Evolutionary conservation across 805 yeast species (phyloP), one percentile per base, ranked within the genome.

Genomic region (Ogataea populi-albae): DNA sequence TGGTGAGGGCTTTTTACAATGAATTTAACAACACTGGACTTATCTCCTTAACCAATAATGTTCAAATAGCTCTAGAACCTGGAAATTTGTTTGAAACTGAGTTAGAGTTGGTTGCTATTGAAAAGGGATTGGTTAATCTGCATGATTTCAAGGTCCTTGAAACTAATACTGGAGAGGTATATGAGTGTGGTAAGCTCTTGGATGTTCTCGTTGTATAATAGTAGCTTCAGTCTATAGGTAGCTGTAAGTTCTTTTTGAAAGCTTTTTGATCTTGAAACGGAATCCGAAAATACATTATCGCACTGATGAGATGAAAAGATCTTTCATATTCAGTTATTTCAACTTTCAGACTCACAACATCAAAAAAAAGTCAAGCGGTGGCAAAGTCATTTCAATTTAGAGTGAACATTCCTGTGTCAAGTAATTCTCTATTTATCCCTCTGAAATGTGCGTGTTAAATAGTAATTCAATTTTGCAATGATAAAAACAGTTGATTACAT

Each of bases 101-200:
- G 34, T 60, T 85, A 18, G 66, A 65, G 33, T 55, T 85, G 24
- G 61, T 81, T 30, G 88, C 86, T 0, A 60, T 83, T 10, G 71
- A 77, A 26, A 67, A 69, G 45, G 95, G 95, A 0, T 68, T 80
- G 6, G 79, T 72, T 52, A 73, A 75, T 28, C 59, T 86, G 15
- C 77, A 73, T 36, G 87, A 85, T 2, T 69, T 82, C n/a, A 73
- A 73, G 38, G 65, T 86, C 10, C 69, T 79, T 30, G 94, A 85
- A 50, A 62, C 77, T 8, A 50, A 55, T 23, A 69, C 78, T 14
- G 86, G 89, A 3, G 89, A 83, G 38, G 72, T 77, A 2, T 68
- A 79, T 43, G 88, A 79, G 42, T 80, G 85, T 52, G 88, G 87
- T 1, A 71, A 75, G 39, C 61, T 84, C 35, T 64, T 85, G 23